These are phyloP conservation scores for Castanea mollissima DNA, from an alignment of 306 rosid species.

Conservation along the genomic window DNA sequence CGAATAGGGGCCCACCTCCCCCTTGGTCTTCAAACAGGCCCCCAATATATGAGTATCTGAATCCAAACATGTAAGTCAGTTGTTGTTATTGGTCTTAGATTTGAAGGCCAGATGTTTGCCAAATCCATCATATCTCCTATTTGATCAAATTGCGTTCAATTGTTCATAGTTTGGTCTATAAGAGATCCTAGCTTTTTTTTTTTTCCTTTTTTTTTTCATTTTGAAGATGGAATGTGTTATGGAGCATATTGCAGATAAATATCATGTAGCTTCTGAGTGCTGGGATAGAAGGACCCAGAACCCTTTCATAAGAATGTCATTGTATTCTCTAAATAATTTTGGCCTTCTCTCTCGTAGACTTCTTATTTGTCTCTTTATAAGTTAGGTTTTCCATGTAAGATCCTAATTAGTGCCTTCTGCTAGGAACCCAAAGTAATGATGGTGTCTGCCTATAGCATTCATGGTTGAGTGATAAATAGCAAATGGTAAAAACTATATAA, in stretches of 20 bases:
- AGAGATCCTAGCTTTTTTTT: no score
- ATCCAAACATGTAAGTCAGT: background rate
- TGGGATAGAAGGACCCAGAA: background rate
- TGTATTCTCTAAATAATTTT: background rate
- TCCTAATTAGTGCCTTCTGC: background rate
- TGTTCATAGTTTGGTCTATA: no score
- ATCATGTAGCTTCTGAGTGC: background rate
- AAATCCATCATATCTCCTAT: background rate
- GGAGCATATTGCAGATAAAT: background rate
- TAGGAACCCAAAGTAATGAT: slow-evolving; percentile 3
- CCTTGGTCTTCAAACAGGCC: background rate
- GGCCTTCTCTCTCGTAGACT: background rate
- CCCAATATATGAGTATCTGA: background rate
- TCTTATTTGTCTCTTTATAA: background rate
- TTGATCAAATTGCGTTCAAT: background rate
- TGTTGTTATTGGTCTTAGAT: background rate
- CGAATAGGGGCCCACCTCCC: background rate
- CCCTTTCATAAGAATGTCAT: background rate
- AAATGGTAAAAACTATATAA: background rate
- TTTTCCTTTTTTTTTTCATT: background rate
- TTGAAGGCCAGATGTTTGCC: background rate
- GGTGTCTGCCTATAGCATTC: background rate
- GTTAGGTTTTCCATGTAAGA: background rate
- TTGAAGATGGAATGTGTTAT: background rate
- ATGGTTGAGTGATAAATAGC: background rate